Conservation (phyloP, 2,329 filamentous ascomycete genomes). For the Alternaria angustiovoidea region DNA sequence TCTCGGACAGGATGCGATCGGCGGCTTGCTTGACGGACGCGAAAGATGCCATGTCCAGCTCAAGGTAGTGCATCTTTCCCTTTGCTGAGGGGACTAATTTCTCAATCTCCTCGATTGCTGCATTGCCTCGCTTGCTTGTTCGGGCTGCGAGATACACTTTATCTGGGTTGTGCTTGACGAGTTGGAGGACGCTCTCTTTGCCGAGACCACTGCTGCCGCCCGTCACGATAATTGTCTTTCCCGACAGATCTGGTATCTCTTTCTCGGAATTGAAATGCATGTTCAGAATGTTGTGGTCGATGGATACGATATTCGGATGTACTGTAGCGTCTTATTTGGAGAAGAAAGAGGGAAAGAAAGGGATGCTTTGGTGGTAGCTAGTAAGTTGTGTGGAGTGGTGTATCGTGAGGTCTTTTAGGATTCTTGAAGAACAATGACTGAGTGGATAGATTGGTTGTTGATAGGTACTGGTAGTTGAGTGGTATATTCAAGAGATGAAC, state of each 20-base stretch:
- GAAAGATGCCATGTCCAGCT: constrained; percentile 48
- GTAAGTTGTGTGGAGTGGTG: background rate
- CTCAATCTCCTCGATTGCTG: constrained; percentile 18
- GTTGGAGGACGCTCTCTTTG: constrained; percentile 50
- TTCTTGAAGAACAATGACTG: background rate
- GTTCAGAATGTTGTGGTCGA: constrained; percentile 12
- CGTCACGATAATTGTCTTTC: constrained; percentile 32
- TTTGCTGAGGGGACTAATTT: constrained; percentile 3
- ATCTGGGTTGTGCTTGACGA: constrained; percentile 51
- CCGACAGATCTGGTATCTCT: constrained; percentile 25
- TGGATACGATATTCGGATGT: background rate
- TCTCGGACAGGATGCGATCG: constrained; percentile 32
- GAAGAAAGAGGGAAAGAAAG: background rate
- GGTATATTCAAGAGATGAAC: background rate
- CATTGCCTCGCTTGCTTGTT: constrained; percentile 20
- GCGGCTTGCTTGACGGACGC: constrained; percentile 42
- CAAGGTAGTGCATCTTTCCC: constrained; percentile 10
- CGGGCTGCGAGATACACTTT: constrained; percentile 54
- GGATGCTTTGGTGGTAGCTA: background rate
- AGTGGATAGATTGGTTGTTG: background rate
- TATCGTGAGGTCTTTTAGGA: background rate
- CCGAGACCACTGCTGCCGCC: constrained; percentile 54
- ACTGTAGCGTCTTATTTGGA: background rate
- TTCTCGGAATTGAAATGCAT: constrained; percentile 21
- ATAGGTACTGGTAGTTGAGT: background rate